Evolutionary conservation across 2,329 filamentous ascomycete species (phyloP).

Genomic region (Clathrospora elynae): DNA sequence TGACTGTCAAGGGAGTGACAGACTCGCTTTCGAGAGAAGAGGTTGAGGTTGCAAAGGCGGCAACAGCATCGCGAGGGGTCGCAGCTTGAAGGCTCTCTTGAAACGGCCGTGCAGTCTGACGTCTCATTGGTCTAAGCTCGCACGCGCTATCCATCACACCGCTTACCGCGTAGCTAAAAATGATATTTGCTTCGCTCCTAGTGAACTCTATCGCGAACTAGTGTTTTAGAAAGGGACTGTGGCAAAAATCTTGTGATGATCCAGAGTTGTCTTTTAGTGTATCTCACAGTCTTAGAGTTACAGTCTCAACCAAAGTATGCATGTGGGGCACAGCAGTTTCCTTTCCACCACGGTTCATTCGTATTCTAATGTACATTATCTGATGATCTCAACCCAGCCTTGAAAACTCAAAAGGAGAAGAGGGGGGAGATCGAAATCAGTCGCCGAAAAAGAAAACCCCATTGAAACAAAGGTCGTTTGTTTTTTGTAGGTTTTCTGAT

Average conservation of each 20-base stretch:
- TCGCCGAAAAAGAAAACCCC: slow-evolving; percentile 22
- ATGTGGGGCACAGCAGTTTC: not conserved
- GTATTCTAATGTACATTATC: slow-evolving; percentile 38
- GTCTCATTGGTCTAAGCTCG: slow-evolving; percentile 22
- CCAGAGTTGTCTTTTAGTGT: no score
- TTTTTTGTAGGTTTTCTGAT: slow-evolving; percentile 46
- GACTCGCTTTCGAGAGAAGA: slow-evolving; percentile 36
- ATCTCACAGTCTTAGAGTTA: no score
- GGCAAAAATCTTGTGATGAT: no score
- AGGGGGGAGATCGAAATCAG: slow-evolving; percentile 45
- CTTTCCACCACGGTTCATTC: slow-evolving; percentile 12
- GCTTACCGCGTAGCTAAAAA: slow-evolving; percentile 15
- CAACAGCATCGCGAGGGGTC: slow-evolving; percentile 26
- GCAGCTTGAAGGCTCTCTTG: slow-evolving; percentile 19
- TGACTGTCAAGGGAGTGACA: slow-evolving; percentile 37
- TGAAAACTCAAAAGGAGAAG: slow-evolving; percentile 30
- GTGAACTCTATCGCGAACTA: slow-evolving; percentile 1
- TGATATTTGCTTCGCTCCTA: slow-evolving; percentile 9
- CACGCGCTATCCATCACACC: slow-evolving; percentile 19
- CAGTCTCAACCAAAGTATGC: no score
- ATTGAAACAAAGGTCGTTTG: slow-evolving; percentile 36
- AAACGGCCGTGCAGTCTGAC: slow-evolving; percentile 19
- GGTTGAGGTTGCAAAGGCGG: slow-evolving; percentile 20
- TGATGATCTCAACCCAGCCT: slow-evolving; percentile 43
- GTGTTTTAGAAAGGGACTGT: no score